Evolutionary conservation across 1,139 yeast genomes (phyloP), one percentile per base, ranked within the genome.

Genomic region (Geotrichum cucujoidarum): DNA sequence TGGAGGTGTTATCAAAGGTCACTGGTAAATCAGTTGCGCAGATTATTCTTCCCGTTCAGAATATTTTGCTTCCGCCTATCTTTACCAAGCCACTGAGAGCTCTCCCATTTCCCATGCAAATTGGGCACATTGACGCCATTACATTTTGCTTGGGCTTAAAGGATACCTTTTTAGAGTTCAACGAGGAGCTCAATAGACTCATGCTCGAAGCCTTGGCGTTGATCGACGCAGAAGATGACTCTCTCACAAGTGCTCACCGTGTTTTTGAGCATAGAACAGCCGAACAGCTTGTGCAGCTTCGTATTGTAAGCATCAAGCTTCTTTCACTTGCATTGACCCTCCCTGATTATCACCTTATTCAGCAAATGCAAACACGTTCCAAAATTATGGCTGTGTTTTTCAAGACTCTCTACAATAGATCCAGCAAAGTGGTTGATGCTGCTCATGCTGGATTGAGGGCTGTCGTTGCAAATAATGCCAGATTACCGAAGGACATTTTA

Each of bases 201-300:
- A 70, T 94, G 29, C 78, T 86, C 53, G 99, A 94, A 64, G 96
- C 97, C 0, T 72, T 92, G 53, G 96, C 96, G 0, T 71, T 94
- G 45, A 97, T 94, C 3, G 98, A 92, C 68, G 98, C 98, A 0
- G 98, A 94, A 54, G 99, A 94, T 64, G 96, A 89, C 60, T 87
- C 96, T 1, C 72, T 94, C 53, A 89, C 95, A 0, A 86, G 89
- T 57, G 87, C 88, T 0, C 94, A 86, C 60, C 77, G 94, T 44
- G 80, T 87, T 3, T 78, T 85, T 43, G 98, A 94, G 59, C 81
- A 89, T 61, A 77, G 90, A 50, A 90, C 97, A 0, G 76, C 95
- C 0, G 90, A 88, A 59, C 97, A 90, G 59, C 71, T 94, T 50
- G 81, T 88, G 14, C 89, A 86, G 57, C 69, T 94, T 43, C 75